These are phyloP conservation scores for Phytophthora tentaculata DNA, from an alignment of 352 stramenopile species.

Conservation along the genomic window DNA sequence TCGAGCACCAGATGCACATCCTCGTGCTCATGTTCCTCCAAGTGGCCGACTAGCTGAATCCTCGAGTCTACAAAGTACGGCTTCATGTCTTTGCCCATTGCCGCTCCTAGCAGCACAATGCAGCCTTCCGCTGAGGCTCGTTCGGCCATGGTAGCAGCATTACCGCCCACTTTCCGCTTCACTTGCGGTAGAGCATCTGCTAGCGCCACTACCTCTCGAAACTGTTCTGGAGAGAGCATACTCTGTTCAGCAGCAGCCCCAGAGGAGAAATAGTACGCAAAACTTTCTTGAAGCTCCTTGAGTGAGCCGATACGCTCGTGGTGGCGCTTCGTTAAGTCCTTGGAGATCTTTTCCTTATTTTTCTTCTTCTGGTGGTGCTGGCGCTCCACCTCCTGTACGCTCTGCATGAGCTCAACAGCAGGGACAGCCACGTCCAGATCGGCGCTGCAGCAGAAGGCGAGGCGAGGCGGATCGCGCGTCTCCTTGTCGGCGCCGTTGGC, in stretches of 20 bases:
- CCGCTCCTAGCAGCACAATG: constrained; percentile 72
- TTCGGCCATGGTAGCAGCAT: constrained; percentile 83
- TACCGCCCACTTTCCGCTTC: constrained; percentile 73
- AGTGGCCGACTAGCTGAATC: constrained; percentile 71
- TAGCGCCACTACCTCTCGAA: constrained; percentile 72
- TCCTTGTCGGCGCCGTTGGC: constrained; percentile 6
- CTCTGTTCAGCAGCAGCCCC: constrained; percentile 84
- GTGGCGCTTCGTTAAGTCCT: constrained; percentile 51
- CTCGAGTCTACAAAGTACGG: constrained; percentile 62
- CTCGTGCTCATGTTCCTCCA: constrained; percentile 66
- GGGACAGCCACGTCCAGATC: constrained; percentile 82
- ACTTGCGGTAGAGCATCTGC: constrained; percentile 67
- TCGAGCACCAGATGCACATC: constrained; percentile 86
- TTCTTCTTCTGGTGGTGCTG: constrained; percentile 52
- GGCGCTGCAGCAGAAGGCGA: constrained; percentile 86
- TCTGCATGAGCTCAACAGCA: constrained; percentile 77
- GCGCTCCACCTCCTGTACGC: constrained; percentile 52
- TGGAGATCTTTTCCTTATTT: constrained; percentile 35
- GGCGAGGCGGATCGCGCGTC: constrained; percentile 34
- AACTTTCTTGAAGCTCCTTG: constrained; percentile 75
- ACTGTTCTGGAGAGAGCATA: constrained; percentile 81
- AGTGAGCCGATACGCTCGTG: constrained; percentile 79
- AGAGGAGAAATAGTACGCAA: constrained; percentile 84
- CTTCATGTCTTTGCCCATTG: constrained; percentile 81
- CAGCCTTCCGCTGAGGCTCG: constrained; percentile 72